Conservation (phyloP, 306 rosid species). For the Vicia sativa region DNA sequence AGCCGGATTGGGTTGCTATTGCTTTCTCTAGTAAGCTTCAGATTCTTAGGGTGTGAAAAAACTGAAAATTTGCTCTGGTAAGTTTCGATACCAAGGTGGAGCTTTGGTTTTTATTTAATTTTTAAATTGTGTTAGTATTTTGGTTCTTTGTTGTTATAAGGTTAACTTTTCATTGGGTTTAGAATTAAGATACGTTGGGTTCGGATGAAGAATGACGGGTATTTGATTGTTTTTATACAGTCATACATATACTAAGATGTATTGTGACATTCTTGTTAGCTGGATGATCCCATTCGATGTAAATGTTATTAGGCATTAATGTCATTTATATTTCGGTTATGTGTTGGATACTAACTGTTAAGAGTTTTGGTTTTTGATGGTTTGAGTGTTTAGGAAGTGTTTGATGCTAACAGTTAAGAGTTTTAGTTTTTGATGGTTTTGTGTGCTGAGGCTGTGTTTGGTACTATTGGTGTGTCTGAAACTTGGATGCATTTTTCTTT, state of each 20-base stretch:
- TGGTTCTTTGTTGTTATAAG: neutral
- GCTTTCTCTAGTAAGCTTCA: slow-evolving; percentile 95
- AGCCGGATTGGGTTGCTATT: slow-evolving; percentile 99
- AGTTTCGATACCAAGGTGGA: slow-evolving; percentile 2
- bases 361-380: too few species aligned
- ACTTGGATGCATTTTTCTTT: slow-evolving; percentile 1
- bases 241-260: neutral
- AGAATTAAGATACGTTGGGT: slow-evolving; percentile 7
- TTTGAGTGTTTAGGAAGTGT: slow-evolving; percentile 20
- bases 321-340: slow-evolving; percentile 1
- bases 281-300: slow-evolving; percentile 18
- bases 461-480: slow-evolving; percentile 10
- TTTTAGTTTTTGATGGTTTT: slow-evolving; percentile 9
- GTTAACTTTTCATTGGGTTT: slow-evolving; percentile 23
- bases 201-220: neutral
- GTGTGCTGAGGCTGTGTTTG: slow-evolving; percentile 28
- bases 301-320: slow-evolving; percentile 26
- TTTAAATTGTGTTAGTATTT: neutral
- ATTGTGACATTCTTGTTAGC: slow-evolving; percentile 16
- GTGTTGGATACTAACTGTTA: neutral
- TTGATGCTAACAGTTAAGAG: slow-evolving; percentile 12
- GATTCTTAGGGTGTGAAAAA: slow-evolving; percentile 83
- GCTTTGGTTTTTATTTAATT: neutral
- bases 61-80: neutral
- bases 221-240: slow-evolving; percentile 4